These are phyloP conservation scores for Apiospora marii DNA, from an alignment of 2,329 filamentous ascomycete genomes.

Conservation along the genomic window DNA sequence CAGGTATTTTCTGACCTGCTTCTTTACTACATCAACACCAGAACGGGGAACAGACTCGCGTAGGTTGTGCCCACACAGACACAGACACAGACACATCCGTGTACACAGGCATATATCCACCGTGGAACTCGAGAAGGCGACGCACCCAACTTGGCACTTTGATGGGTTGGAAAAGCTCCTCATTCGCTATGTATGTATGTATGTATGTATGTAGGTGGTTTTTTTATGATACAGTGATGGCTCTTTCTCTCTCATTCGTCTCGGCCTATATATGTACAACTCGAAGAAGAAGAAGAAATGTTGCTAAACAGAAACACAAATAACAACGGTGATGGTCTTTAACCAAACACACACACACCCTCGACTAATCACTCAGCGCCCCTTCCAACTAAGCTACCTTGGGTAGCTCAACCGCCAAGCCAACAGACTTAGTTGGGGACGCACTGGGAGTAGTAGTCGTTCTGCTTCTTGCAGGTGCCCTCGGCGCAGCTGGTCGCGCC, in stretches of 20 bases:
- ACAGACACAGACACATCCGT: background rate
- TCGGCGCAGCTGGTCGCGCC: conserved; percentile 33
- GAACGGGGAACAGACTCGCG: background rate
- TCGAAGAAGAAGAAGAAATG: conserved; percentile 1
- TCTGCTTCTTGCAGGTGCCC: conserved; percentile 33
- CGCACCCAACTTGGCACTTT: too few species aligned
- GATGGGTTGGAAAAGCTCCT: background rate
- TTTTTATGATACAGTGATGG: conserved; percentile 7
- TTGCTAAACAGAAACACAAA: background rate
- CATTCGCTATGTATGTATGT: background rate
- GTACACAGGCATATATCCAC: too few species aligned
- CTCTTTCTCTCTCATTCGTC: background rate
- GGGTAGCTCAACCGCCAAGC: background rate
- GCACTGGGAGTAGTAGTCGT: conserved; percentile 25
- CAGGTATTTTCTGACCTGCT: background rate
- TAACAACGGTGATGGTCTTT: background rate
- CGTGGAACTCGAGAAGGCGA: too few species aligned
- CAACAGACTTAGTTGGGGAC: background rate
- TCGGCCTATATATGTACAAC: conserved; percentile 15
- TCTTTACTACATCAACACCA: background rate
- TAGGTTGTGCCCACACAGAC: background rate
- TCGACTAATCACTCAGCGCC: too few species aligned
- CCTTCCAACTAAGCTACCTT: background rate
- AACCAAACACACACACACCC: background rate
- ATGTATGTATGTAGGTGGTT: background rate